A percentile compares a stretch with the other conserved stretches of the same genome.
Evolutionary conservation across 768 basidiomycete species (phyloP).

Genomic region (Trametes villosa): DNA sequence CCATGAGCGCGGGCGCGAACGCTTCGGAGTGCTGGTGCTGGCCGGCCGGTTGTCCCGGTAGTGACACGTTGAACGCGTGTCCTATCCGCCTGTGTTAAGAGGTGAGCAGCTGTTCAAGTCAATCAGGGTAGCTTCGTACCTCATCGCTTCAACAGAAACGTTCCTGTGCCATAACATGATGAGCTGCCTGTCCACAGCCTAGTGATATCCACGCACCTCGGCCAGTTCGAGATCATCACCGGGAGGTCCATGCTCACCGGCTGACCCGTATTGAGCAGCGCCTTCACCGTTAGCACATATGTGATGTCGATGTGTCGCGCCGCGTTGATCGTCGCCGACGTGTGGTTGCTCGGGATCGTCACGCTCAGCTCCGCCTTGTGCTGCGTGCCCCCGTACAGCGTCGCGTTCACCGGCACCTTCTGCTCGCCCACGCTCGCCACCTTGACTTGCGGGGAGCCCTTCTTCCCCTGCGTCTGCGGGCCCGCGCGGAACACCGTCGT

Average conservation of each 20-base stretch:
- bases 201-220: conserved; percentile 55
- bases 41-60: conserved; percentile 18
- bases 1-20: conserved; percentile 15
- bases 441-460: conserved; percentile 60
- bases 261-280: conserved; percentile 69
- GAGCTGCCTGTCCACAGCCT: background rate
- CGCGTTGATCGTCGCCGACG: conserved; percentile 78
- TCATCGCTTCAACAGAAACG: conserved; percentile 74
- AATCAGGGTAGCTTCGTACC: conserved; percentile 26
- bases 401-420: conserved; percentile 72
- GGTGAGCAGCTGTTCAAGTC: background rate
- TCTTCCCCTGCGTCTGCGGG: conserved; percentile 56
- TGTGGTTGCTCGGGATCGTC: conserved; percentile 71
- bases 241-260: conserved; percentile 75
- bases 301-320: conserved; percentile 87
- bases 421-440: conserved; percentile 64
- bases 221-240: conserved; percentile 85
- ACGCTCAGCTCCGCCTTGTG: conserved; percentile 76
- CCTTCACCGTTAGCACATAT: conserved; percentile 77
- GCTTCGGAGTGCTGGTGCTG: conserved; percentile 8
- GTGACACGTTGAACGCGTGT: conserved; percentile 45
- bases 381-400: conserved; percentile 71
- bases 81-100: conserved; percentile 50
- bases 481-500: conserved; percentile 74
- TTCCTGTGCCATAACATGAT: conserved; percentile 44